These are phyloP conservation scores for Gomphus bonarii DNA, from an alignment of 1,284 basidiomycete species.

Conservation along the genomic window DNA sequence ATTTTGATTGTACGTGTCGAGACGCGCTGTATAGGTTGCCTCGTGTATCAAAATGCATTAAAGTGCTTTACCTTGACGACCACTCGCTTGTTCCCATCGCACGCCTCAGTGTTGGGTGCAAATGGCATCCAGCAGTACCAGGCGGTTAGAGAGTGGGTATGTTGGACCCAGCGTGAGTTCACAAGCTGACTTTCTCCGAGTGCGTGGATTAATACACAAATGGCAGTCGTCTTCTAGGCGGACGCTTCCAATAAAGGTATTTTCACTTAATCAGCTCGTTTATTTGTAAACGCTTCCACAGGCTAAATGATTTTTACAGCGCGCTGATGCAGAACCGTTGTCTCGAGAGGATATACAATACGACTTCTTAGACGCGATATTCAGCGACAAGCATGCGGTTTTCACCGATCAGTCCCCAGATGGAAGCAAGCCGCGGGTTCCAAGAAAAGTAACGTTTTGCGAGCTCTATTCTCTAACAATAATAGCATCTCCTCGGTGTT, in stretches of 20 bases:
- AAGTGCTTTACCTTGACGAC: constrained; percentile 5
- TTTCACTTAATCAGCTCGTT: not conserved
- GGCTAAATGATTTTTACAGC: constrained; percentile 29
- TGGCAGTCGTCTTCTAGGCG: constrained; percentile 4
- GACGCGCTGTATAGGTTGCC: constrained; percentile 5
- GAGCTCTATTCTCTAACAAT: constrained; percentile 79
- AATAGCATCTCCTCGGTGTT: constrained; percentile 73
- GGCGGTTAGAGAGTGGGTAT: not conserved
- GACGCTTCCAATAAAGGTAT: constrained; percentile 9
- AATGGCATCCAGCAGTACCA: not conserved
- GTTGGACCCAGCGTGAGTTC: not conserved
- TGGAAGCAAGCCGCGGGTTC: constrained; percentile 28
- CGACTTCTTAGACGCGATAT: constrained; percentile 73
- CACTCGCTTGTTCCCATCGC: not conserved
- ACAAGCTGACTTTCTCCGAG: not conserved
- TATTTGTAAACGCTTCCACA: not conserved
- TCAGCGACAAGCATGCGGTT: constrained; percentile 54
- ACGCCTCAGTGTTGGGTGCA: not conserved
- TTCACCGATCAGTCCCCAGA: constrained; percentile 54
- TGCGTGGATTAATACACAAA: not conserved
- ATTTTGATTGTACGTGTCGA: constrained; percentile 1
- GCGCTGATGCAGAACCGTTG: constrained; percentile 66
- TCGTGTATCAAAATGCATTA: constrained; percentile 8
- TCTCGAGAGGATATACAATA: constrained; percentile 78
- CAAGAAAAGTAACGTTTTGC: constrained; percentile 57